Evolutionary conservation across 2,329 filamentous ascomycete species (phyloP).

Genomic region (Colletotrichum plurivorum): DNA sequence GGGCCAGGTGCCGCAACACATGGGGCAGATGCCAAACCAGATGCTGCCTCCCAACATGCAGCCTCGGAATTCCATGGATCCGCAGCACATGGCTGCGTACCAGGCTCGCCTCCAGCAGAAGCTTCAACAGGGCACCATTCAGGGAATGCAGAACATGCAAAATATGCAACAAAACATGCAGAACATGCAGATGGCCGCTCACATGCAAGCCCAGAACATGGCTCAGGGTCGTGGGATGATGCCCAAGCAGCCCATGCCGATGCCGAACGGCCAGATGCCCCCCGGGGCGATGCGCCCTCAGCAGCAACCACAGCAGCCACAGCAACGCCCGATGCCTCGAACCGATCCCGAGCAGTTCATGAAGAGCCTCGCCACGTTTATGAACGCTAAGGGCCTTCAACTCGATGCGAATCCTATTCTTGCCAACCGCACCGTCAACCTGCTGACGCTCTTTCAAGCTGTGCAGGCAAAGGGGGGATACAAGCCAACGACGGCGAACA

Average conservation of each 20-base stretch:
- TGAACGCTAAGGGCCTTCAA: slow-evolving; percentile 79
- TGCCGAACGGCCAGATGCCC: slow-evolving; percentile 71
- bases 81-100: slow-evolving; percentile 82
- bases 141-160: slow-evolving; percentile 58
- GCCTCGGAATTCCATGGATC: slow-evolving; percentile 73
- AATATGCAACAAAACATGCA: slow-evolving; percentile 56
- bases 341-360: slow-evolving; percentile 78
- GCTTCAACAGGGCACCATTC: slow-evolving; percentile 72
- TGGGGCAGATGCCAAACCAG: slow-evolving; percentile 50
- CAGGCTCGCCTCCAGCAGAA: slow-evolving; percentile 89
- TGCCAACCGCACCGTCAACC: slow-evolving; percentile 79
- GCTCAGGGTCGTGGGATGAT: slow-evolving; percentile 64
- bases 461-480: slow-evolving; percentile 84
- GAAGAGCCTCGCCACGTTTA: slow-evolving; percentile 83
- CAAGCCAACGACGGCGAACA: slow-evolving; percentile 77
- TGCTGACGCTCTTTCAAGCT: slow-evolving; percentile 83
- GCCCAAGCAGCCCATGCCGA: slow-evolving; percentile 65
- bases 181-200: slow-evolving; percentile 63
- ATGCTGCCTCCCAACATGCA: slow-evolving; percentile 54
- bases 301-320: slow-evolving; percentile 49
- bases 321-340: slow-evolving; percentile 53
- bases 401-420: slow-evolving; percentile 83
- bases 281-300: slow-evolving; percentile 66
- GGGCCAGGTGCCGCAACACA: slow-evolving; percentile 60
- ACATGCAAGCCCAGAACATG: slow-evolving; percentile 64